Evolutionary conservation across 2,329 filamentous ascomycete genomes (phyloP), one percentile per base, ranked within the genome.

Genomic region (Catunica adiposa): DNA sequence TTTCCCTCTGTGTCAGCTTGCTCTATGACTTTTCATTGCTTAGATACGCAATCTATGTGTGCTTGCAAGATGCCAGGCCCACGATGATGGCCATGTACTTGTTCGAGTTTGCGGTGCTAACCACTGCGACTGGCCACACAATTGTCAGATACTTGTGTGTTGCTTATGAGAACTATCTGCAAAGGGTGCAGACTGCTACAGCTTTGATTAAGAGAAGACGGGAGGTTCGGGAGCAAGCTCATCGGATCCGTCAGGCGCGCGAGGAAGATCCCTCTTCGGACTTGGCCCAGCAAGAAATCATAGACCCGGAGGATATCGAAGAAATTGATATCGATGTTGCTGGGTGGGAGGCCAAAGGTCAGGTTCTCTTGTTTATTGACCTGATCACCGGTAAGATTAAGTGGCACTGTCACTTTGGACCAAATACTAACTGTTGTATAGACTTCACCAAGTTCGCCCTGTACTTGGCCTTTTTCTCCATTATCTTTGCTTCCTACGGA

Each of bases 21-120:
- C 62, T 80, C 15, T 96, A 94, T 70, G 85, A 95, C 65, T 66
- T 82, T 23, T 83, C 77, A 66, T 81, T 98, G 70, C 80, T 96
- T 61, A 77, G 76, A 51, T 96, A 95, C 67, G 83, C 85, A 58
- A 75, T 94, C 59, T 79, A 82, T 26, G 87, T 84, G 0, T 89
- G 97, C 31, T 81, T 96, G 52, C 82, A 86, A 57, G 83, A 94
- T 65, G 87, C 90, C 1, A 78, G 85, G n/a, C 89, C 90, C 0
- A 92, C 94, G 58, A 97, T 98, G 86, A 98, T 97, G 89, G 89
- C 98, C 60, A 97, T 98, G 89, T 98, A 98, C 64, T 81, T 94
- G 4, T 98, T 98, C 63, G 92, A 98, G 67, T 97, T 97, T 65
- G 89, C 90, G 38, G 82, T 98, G 46, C 71, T 97, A 59, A 76